phyloP scores from a whole-genome alignment of 352 stramenopile species.

The Phytophthora sojae region DNA sequence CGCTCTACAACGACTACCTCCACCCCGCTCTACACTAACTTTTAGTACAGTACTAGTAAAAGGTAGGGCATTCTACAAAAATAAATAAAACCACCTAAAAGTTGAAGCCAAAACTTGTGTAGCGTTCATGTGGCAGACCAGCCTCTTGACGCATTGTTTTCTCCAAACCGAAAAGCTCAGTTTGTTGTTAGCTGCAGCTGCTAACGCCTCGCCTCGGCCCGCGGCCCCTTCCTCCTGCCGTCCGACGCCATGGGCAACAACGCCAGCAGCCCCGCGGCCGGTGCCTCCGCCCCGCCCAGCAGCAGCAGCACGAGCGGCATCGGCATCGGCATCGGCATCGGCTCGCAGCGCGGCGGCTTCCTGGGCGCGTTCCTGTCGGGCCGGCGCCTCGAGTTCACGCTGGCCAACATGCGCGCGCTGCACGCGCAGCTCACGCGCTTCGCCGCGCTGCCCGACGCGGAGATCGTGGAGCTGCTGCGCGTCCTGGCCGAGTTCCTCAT shows the following conservation, averaged over 20 bases:
- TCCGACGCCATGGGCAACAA: constrained; percentile 38
- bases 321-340: too few relatives aligned
- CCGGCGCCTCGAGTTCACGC: constrained; percentile 59
- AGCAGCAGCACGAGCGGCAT: constrained; percentile 15
- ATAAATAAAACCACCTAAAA: neutral
- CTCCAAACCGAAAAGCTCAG: constrained; percentile 3
- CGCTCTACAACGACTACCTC: constrained; percentile 51
- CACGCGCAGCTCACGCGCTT: constrained; percentile 75
- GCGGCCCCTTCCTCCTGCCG: neutral
- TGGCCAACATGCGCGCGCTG: constrained; percentile 78
- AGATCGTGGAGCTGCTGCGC: constrained; percentile 86
- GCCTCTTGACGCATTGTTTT: neutral
- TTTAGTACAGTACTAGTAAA: too few relatives aligned
- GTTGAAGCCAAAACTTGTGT: neutral
- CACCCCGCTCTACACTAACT: constrained; percentile 32
- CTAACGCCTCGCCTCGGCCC: neutral
- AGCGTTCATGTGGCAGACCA: neutral
- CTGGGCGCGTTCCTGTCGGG: constrained; percentile 40
- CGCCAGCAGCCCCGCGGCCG: constrained; percentile 28
- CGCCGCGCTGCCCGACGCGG: constrained; percentile 61
- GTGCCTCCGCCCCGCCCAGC: constrained; percentile 17
- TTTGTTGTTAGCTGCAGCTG: neutral
- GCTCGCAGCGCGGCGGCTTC: constrained; percentile 27
- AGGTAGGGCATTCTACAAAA: neutral
- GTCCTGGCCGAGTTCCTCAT: constrained; percentile 89